These are phyloP conservation scores for Neurospora sp. DNA, from an alignment of 495 filamentous ascomycete species.

Conservation along the genomic window DNA sequence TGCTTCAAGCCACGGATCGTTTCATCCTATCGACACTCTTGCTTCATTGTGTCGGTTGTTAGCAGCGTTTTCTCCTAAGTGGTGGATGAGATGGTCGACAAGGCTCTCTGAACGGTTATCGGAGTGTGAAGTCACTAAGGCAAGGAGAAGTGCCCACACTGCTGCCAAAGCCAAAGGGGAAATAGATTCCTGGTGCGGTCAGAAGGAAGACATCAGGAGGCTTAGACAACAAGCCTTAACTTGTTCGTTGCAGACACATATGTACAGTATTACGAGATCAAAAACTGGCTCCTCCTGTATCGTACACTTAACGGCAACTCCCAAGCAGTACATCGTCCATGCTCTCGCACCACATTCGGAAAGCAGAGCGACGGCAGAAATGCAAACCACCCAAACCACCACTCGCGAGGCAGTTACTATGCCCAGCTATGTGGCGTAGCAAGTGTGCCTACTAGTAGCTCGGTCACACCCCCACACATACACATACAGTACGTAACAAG, in stretches of 20 bases:
- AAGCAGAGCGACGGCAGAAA: neutral
- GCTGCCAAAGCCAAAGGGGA: neutral
- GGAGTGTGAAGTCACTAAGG: neutral
- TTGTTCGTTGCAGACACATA: neutral
- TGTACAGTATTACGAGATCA: neutral
- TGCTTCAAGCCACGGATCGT: neutral
- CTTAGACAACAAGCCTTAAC: neutral
- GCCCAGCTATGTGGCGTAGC: neutral
- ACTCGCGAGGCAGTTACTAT: neutral
- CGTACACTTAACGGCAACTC: neutral
- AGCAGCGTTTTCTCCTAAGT: neutral
- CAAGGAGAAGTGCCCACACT: neutral
- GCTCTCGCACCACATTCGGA: neutral
- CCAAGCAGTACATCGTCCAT: neutral
- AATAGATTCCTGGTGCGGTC: neutral
- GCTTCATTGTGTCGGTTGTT: neutral
- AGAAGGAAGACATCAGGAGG: neutral
- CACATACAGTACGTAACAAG: neutral
- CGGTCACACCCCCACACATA: neutral
- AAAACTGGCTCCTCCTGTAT: neutral
- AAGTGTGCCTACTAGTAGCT: neutral
- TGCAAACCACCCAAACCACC: neutral
- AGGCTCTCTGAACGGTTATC: neutral
- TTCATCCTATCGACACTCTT: neutral
- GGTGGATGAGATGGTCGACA: neutral